Percentiles rank a stretch among this genome's conserved stretches.
phyloP scores from a whole-genome alignment of 371 early-diverging fungal species.

The Batkoa obscura region DNA sequence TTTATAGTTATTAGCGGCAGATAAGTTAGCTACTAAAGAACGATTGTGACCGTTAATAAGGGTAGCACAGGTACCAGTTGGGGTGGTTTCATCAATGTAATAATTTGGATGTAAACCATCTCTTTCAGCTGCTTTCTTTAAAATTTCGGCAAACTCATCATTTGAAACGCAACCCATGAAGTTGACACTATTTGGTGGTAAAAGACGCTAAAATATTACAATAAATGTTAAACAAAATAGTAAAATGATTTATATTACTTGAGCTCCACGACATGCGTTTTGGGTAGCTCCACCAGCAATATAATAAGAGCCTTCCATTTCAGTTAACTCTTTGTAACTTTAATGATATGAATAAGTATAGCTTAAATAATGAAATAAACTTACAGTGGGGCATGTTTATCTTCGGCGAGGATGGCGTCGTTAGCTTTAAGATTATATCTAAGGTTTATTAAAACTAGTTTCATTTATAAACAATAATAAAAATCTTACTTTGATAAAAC shows the following conservation, averaged over 20 bases:
- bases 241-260: constrained; percentile 16
- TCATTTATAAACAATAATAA: no score
- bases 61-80: constrained; percentile 89
- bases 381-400: constrained; percentile 62
- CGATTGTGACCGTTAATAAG: constrained; percentile 78
- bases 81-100: constrained; percentile 40
- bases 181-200: constrained; percentile 67
- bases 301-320: constrained; percentile 33
- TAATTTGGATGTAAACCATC: constrained; percentile 81
- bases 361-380: constrained; percentile 8
- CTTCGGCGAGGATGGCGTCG: constrained; percentile 85
- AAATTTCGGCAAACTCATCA: constrained; percentile 54
- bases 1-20: constrained; percentile 80
- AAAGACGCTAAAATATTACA: constrained; percentile 31
- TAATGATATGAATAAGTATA: constrained; percentile 4
- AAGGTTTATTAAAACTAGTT: neutral
- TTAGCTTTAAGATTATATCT: constrained; percentile 70
- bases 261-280: constrained; percentile 82
- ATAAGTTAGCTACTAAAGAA: constrained; percentile 79
- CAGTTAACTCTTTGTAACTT: constrained; percentile 3
- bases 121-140: constrained; percentile 55
- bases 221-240: neutral
- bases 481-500: constrained; percentile 51
- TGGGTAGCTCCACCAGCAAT: constrained; percentile 94
- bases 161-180: constrained; percentile 83